Base-by-base conservation (phyloP, 768 basidiomycete genomes). In the Termitomyces sp. region DNA sequence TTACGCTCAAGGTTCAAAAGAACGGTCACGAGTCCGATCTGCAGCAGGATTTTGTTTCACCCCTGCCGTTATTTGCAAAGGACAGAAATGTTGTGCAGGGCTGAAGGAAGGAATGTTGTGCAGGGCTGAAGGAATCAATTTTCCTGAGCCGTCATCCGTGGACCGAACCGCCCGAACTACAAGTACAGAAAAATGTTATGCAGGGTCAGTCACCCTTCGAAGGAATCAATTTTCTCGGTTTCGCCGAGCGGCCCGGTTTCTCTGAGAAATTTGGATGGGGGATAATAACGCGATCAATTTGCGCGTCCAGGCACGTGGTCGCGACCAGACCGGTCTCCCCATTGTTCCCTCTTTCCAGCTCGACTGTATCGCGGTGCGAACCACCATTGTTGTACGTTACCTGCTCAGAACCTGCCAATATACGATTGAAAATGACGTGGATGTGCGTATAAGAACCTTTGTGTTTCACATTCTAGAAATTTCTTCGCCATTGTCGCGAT, bases 271-370 rank as follows among this genome's bases (percentile, higher is more conserved):
- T 32, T 46, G 30, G 51, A 53, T 53, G 51, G 54, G 50, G 51
- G 51, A 53, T n/a, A n/a, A 47, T 22, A 35, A 53, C 54, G 40
- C 51, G 52, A 53, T 41, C 35, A 21, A 32, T 48, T 35, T 77
- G 60, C 66, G 82, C 80, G 14, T 84, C 66, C 0, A 67, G 69
- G 86, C 11, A 77, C 74, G 2, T 77, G 67, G 41, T 76, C 77
- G 67, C 83, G 55, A 59, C 28, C 2, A 7, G 15, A 37, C 35
- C 35, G 1, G 34, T 14, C 34, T 26, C 15, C 24, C 51, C 49
- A 54, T 60, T 60, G 59, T 60, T 60, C 53, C 32, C 49, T 51
- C 22, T 50, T 47, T 54, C 47, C 10, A 49, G 58, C 51, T 28
- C 17, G 28, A n/a, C n/a, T n/a, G n/a, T n/a, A n/a, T 43, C 24